A percentile compares a stretch with the other conserved stretches of the same genome.
phyloP scores from a whole-genome alignment of 257 asterid species.

The Forsythia viridissima region DNA sequence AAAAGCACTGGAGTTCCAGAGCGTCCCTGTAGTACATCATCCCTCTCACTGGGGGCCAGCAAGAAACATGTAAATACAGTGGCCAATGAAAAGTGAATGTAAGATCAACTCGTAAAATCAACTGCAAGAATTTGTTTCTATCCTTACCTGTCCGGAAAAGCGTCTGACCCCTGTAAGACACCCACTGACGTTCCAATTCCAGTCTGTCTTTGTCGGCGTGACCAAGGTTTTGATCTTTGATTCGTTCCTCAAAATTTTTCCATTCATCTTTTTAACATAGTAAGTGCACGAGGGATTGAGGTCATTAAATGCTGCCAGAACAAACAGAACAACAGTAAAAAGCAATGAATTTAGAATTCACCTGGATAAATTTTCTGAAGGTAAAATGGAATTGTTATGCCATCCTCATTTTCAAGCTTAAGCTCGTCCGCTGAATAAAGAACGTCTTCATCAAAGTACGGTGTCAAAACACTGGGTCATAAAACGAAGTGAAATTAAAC shows the following conservation, averaged over 20 bases:
- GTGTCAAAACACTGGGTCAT: conserved; percentile 81
- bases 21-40: conserved; percentile 97
- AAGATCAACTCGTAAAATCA: conserved; percentile 7
- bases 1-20: conserved; percentile 91
- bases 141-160: conserved; percentile 91
- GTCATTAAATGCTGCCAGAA: conserved; percentile 22
- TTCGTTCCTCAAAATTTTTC: conserved; percentile 82
- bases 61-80: conserved; percentile 8
- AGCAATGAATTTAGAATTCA: conserved; percentile 32
- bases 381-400: conserved; percentile 83
- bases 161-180: conserved; percentile 96
- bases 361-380: conserved; percentile 97
- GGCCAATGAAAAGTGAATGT: not conserved
- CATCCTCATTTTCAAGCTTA: conserved; percentile 91
- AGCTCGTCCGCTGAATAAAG: conserved; percentile 90
- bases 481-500: conserved; percentile 25
- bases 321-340: conserved; percentile 20
- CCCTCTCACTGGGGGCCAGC: conserved; percentile 74
- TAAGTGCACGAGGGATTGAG: not conserved
- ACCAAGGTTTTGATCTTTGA: conserved; percentile 52
- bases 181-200: conserved; percentile 88
- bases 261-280: conserved; percentile 63
- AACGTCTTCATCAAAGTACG: conserved; percentile 87
- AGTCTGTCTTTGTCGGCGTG: conserved; percentile 42
- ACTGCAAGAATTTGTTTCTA: conserved; percentile 11